Evolutionary conservation across 768 basidiomycete species (phyloP).

Genomic region (Lactifluus hygrophoroides): DNA sequence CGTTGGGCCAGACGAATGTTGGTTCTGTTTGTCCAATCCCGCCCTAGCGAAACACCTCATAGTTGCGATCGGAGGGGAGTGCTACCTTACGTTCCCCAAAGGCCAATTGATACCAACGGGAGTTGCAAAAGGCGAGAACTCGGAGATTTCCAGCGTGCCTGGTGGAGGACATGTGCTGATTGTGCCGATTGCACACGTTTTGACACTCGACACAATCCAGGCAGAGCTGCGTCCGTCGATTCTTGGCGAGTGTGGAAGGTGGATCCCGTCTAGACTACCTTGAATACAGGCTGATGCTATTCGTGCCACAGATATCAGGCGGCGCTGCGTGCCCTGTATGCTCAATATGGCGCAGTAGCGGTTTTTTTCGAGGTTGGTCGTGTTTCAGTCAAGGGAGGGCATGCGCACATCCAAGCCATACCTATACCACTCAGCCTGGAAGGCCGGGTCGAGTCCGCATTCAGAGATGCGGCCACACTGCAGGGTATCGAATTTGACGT

Average conservation of each 20-base stretch:
- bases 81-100: constrained; percentile 93
- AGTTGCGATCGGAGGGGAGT: constrained; percentile 86
- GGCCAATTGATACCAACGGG: constrained; percentile 88
- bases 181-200: constrained; percentile 89
- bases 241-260: constrained; percentile 73
- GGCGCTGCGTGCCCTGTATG: constrained; percentile 64
- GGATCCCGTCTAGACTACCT: constrained; percentile 14
- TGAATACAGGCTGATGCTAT: not conserved
- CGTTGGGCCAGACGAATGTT: constrained; percentile 85
- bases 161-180: constrained; percentile 96
- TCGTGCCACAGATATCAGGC: constrained; percentile 56
- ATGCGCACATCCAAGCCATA: constrained; percentile 86
- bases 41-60: constrained; percentile 92
- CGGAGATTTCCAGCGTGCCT: constrained; percentile 47
- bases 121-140: constrained; percentile 34
- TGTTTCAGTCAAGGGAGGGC: constrained; percentile 77
- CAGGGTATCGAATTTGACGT: constrained; percentile 68
- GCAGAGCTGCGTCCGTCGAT: constrained; percentile 68
- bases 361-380: constrained; percentile 88
- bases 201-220: constrained; percentile 78
- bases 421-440: constrained; percentile 62
- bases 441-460: constrained; percentile 59
- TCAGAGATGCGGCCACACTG: constrained; percentile 58
- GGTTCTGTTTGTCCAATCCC: constrained; percentile 98
- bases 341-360: constrained; percentile 53